Conservation (phyloP, 768 basidiomycete species). For the Daedaleopsis sinensis region DNA sequence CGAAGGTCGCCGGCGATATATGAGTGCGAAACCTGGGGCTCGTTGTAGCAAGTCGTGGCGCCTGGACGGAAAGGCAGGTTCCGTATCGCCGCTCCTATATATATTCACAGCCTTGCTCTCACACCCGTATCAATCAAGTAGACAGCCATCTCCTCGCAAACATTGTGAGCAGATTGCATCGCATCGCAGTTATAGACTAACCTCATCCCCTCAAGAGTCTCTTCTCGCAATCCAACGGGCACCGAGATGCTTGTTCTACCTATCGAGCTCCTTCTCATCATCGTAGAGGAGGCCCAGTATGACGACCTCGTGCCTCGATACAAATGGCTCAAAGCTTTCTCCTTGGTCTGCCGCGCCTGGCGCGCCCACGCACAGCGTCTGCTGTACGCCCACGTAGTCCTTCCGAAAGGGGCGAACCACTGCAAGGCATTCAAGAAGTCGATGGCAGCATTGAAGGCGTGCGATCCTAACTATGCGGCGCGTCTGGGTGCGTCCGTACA, state of each 20-base stretch:
- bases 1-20: no score
- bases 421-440: constrained; percentile 4
- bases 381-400: constrained; percentile 8
- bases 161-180: no score
- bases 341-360: constrained; percentile 10
- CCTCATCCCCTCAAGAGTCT: no score
- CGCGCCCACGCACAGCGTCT: constrained; percentile 4
- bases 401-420: constrained; percentile 2
- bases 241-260: not conserved
- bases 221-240: not conserved
- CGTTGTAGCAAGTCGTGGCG: no score
- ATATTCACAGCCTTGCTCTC: no score
- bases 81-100: no score
- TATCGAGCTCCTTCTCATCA: not conserved
- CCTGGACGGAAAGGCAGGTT: no score
- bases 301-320: constrained; percentile 9
- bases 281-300: constrained; percentile 10
- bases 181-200: no score
- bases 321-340: constrained; percentile 9
- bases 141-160: no score
- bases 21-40: no score
- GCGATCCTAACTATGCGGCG: not conserved
- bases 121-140: no score
- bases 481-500: not conserved
- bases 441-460: not conserved